Conservation (phyloP, 495 filamentous ascomycete genomes). For the Penicillium argentinense region DNA sequence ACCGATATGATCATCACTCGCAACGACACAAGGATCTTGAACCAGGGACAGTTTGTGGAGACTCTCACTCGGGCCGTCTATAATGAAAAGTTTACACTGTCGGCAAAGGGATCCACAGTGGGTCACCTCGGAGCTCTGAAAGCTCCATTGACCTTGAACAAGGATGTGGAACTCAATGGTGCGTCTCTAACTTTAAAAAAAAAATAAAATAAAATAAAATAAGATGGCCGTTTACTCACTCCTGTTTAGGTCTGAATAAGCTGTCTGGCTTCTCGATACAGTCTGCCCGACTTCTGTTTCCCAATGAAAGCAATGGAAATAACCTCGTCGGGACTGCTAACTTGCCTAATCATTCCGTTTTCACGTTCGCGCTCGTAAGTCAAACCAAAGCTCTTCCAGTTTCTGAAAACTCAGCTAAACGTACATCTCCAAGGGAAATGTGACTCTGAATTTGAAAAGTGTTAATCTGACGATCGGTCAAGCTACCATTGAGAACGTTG, state of each 20-base stretch:
- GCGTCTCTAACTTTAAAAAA: no score
- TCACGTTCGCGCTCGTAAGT: conserved; percentile 43
- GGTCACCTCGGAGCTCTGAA: conserved; percentile 39
- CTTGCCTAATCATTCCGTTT: conserved; percentile 46
- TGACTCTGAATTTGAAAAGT: conserved; percentile 42
- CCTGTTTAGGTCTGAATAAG: conserved; percentile 39
- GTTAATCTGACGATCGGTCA: conserved; percentile 40
- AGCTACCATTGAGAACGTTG: conserved; percentile 38
- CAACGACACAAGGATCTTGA: conserved; percentile 36
- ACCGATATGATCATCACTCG: conserved; percentile 34
- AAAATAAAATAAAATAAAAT: no score
- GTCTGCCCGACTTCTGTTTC: conserved; percentile 38
- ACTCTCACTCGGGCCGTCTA: conserved; percentile 41
- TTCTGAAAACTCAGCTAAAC: neutral
- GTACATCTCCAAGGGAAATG: conserved; percentile 36
- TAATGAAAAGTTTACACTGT: conserved; percentile 30
- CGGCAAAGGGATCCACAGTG: conserved; percentile 31
- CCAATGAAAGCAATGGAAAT: conserved; percentile 36
- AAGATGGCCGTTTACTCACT: no score
- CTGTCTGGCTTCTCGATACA: conserved; percentile 44
- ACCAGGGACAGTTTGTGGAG: conserved; percentile 36
- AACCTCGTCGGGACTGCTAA: conserved; percentile 30
- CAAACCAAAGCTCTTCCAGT: neutral
- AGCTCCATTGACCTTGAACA: conserved; percentile 34
- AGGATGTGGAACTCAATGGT: conserved; percentile 37